phyloP scores from a whole-genome alignment of 2,329 filamentous ascomycete species.

The Gnomoniopsis smithogilvyi region DNA sequence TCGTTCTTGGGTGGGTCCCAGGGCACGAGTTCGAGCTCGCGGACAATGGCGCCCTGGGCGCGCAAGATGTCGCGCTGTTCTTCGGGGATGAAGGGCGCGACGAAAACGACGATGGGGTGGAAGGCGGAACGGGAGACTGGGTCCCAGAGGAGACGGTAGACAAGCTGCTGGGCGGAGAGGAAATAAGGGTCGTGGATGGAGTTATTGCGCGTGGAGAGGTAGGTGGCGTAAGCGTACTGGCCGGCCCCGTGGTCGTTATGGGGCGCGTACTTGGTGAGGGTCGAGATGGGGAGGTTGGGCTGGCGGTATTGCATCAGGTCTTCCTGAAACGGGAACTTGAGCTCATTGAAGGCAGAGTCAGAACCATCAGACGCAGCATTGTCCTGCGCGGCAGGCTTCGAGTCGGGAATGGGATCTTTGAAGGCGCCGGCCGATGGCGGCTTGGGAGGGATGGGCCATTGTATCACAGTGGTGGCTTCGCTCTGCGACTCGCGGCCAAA shows the following conservation, averaged over 20 bases:
- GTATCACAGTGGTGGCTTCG: neutral
- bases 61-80: conserved; percentile 16
- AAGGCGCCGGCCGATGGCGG: neutral
- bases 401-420: neutral
- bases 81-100: conserved; percentile 16
- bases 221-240: conserved; percentile 16
- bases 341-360: conserved; percentile 11
- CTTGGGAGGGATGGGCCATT: neutral
- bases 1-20: conserved; percentile 14
- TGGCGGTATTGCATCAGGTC: conserved; percentile 12
- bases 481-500: neutral
- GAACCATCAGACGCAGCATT: neutral
- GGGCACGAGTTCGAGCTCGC: conserved; percentile 16
- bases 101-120: conserved; percentile 15
- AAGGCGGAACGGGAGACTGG: conserved; percentile 11
- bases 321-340: conserved; percentile 14
- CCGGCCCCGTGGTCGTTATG: conserved; percentile 17
- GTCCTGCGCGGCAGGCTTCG: neutral
- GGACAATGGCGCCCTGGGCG: conserved; percentile 13
- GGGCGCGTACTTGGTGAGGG: conserved; percentile 11
- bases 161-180: conserved; percentile 17
- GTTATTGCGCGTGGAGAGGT: conserved; percentile 17
- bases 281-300: conserved; percentile 7
- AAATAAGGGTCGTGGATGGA: conserved; percentile 16
- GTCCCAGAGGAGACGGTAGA: conserved; percentile 17